Base-by-base conservation (phyloP, 208 protist genomes). In the Kentomonas sorsogonicus region DNA sequence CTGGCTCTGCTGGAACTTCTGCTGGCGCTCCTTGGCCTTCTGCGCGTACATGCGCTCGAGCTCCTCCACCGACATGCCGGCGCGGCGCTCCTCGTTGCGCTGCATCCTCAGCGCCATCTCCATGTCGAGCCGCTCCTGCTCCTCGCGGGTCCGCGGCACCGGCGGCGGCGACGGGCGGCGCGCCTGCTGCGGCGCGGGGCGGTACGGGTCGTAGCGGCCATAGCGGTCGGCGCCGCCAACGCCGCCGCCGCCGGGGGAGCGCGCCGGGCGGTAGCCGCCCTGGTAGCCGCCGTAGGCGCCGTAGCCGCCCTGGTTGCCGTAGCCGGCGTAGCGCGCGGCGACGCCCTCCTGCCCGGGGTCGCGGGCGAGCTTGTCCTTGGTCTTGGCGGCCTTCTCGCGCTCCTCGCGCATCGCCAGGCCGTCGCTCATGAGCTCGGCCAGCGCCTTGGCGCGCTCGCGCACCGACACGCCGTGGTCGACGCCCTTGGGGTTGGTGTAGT, bases 391-490 rank as follows among this genome's bases (percentile, higher is more conserved):
- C 53, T 91, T 86, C 11, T 72, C 67, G 1, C 88, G 81, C 69
- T 95, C 84, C 59, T 92, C 82, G 26, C 83, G 82, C 52, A 95
- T 68, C 45, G 80, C 58, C 41, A 76, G 40, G 15, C 79, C 77
- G 60, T 95, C 88, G 55, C 73, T 92, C 33, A 95, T 57, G 16
- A 95, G 74, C 33, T 91, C 84, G 2, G 69, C 76, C 31, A 95
- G 65, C 51, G 91, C 88, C 65, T 79, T 87, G 7, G 84, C 82
- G 18, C 84, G 81, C 65, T 95, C 88, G 18, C 88, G 71, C 20
- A 95, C 88, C 15, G 88, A 95, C 25, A 92, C 59, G 43, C 88
- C 88, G 67, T 92, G 88, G 56, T 95, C 88, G 46, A 89, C 73
- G 41, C 88, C 88, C 55, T 92, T 92, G 10, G 71, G 69, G 52